Base-by-base conservation (phyloP, 495 filamentous ascomycete genomes). In the Hapsidospora chrysogenum region DNA sequence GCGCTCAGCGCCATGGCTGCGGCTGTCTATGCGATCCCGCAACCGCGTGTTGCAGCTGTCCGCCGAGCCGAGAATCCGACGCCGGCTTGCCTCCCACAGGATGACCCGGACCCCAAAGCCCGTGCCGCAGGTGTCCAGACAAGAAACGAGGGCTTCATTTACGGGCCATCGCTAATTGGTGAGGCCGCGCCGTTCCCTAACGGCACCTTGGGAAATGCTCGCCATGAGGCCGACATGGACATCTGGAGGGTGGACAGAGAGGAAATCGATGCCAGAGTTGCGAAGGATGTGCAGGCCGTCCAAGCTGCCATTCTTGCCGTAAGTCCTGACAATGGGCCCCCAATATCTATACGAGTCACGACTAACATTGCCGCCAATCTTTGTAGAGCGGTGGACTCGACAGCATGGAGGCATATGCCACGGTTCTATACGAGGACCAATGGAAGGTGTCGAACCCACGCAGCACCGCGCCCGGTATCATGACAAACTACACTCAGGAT, bases 401-500 rank as follows among this genome's bases (percentile, higher is more conserved):
- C n/a, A 41, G 39, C n/a, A 23, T 53, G 26, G 40, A 41, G 3
- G 52, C 52, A 29, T 57, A 51, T n/a, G 23, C 23, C 33, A 30
- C 35, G 17, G 28, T 41, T 15, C 40, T 60, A 3, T 60, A 60
- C 36, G 17, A 50, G 6, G 40, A 39, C n/a, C 40, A 58, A 48
- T 60, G 51, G 51, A 38, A 40, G 25, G 41, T 34, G 3, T 40
- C 44, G 3, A 47, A 52, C 16, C 54, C 53, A 0, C 16, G 9
- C 17, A 51, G 54, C 0, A 33, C 47, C 7, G 38, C 33, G 23
- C 43, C 41, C 21, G 56, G 56, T 21, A 44, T 45, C 17, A 20
- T 49, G 16, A 44, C 49, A 9, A 60, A 60, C 37, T 60, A 49
- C 39, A 60, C 56, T 9, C 39, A 56, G 26, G 56, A 60, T 28